Percentiles rank a stretch among this genome's conserved stretches.
phyloP scores from a whole-genome alignment of 495 filamentous ascomycete genomes.

The Hypoxylon crocopeplum region DNA sequence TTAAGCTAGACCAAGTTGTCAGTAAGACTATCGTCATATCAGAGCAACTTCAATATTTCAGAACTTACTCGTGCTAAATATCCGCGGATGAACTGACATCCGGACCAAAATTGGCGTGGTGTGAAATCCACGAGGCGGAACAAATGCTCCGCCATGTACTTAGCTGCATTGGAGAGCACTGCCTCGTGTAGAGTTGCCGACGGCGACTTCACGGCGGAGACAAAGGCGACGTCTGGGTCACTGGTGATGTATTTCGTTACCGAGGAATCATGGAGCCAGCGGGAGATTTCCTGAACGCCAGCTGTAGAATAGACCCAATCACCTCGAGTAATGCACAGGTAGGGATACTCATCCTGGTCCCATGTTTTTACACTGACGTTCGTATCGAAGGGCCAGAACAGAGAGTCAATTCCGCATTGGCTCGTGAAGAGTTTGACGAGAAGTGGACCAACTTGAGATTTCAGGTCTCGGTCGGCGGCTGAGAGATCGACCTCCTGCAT shows the following conservation, averaged over 20 bases:
- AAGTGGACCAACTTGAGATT: conserved; percentile 42
- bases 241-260: conserved; percentile 41
- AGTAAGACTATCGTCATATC: conserved; percentile 6
- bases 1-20: conserved; percentile 24
- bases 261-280: conserved; percentile 45
- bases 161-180: conserved; percentile 31
- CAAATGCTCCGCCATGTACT: conserved; percentile 31
- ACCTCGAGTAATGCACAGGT: conserved; percentile 14
- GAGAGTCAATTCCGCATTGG: conserved; percentile 40
- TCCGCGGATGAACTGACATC: conserved; percentile 34
- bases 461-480: conserved; percentile 43
- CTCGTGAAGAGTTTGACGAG: conserved; percentile 45
- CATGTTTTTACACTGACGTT: conserved; percentile 38
- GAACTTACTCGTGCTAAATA: conserved; percentile 36
- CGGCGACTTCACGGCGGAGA: conserved; percentile 21
- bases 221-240: conserved; percentile 17
- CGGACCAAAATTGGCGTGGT: conserved; percentile 34
- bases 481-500: conserved; percentile 45
- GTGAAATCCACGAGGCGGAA: conserved; percentile 39
- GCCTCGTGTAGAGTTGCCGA: conserved; percentile 33
- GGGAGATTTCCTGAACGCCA: conserved; percentile 38
- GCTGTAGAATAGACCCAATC: conserved; percentile 44
- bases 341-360: conserved; percentile 27
- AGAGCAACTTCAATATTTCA: not conserved
- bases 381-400: conserved; percentile 42